These are phyloP conservation scores for Cercospora citrullina DNA, from an alignment of 2,329 filamentous ascomycete genomes.

Conservation along the genomic window DNA sequence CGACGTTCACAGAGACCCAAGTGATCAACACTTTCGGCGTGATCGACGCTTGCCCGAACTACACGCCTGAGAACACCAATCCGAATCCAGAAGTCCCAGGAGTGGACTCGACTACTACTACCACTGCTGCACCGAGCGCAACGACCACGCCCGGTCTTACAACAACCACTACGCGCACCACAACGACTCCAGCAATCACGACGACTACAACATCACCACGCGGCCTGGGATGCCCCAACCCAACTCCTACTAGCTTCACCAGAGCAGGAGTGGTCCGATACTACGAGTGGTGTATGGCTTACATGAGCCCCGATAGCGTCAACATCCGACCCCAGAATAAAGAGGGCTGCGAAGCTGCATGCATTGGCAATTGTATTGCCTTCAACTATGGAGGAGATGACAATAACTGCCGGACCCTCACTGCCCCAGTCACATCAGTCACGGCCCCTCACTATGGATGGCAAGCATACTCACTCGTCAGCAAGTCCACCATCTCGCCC, in stretches of 20 bases:
- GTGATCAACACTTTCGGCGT: background rate
- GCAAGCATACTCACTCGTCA: background rate
- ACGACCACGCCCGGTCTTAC: background rate
- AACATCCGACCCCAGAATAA: background rate
- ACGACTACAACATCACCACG: background rate
- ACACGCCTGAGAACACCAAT: background rate
- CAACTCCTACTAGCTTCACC: background rate
- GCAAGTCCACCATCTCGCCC: background rate
- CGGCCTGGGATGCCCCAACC: background rate
- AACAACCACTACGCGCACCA: background rate
- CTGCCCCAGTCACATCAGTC: no score
- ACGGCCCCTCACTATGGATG: background rate
- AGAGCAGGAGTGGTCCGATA: background rate
- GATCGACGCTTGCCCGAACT: background rate
- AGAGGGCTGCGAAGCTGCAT: background rate
- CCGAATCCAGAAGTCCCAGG: background rate
- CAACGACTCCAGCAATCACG: background rate
- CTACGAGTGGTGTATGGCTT: background rate
- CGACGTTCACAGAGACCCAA: background rate
- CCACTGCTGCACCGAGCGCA: background rate
- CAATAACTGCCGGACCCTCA: background rate
- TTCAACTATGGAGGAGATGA: background rate
- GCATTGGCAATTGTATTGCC: background rate
- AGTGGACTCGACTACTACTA: background rate
- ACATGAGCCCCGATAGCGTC: background rate